phyloP scores from a whole-genome alignment of 2,329 filamentous ascomycete genomes.

The Gnomoniopsis sp. region DNA sequence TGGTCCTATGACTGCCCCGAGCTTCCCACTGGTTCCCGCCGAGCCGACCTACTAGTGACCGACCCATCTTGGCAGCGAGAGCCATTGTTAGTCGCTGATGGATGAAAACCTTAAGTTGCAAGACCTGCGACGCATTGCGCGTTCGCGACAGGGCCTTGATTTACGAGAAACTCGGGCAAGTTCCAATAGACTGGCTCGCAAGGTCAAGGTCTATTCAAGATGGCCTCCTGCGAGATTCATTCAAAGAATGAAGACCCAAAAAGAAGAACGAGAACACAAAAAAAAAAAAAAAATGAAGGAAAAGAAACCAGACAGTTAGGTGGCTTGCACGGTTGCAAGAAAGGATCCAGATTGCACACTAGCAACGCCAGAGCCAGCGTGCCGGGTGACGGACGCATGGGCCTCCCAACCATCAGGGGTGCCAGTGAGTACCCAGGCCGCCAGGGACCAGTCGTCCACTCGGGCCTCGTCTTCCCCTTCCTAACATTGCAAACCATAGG shows the following conservation, averaged over 20 bases:
- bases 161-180: too few species aligned
- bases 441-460: not conserved
- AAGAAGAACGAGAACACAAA: too few species aligned
- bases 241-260: not conserved
- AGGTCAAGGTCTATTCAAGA: too few species aligned
- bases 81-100: not conserved
- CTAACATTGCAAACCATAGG: constrained; percentile 4
- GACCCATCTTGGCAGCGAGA: not conserved
- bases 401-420: too few species aligned
- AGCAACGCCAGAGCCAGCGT: constrained; percentile 13
- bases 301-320: not conserved
- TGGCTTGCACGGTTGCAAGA: not conserved
- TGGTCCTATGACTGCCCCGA: not conserved
- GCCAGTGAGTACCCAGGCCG: too few species aligned
- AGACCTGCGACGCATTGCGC: constrained; percentile 5
- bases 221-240: not conserved
- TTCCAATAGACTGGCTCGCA: too few species aligned
- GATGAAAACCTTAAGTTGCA: too few species aligned
- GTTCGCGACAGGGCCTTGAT: not conserved
- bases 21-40: not conserved
- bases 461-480: not conserved
- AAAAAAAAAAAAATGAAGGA: not conserved
- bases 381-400: constrained; percentile 5
- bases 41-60: not conserved
- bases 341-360: constrained; percentile 5